A percentile compares a stretch with the other conserved stretches of the same genome.
Evolutionary conservation across 129 eudicot species (phyloP).

Genomic region (Heracleum sosnowskyi): DNA sequence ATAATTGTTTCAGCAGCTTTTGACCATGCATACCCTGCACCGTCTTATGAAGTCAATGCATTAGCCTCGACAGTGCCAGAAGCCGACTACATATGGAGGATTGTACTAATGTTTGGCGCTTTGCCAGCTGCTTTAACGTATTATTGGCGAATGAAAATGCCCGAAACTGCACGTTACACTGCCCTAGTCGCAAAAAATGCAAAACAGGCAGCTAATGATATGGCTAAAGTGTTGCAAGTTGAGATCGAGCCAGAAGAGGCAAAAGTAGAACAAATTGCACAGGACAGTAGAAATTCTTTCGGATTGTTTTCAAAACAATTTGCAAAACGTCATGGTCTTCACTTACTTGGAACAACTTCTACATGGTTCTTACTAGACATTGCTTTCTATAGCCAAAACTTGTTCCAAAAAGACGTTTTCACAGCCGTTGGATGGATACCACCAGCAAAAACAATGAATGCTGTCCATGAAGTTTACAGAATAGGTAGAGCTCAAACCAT

Average conservation of each 20-base stretch:
- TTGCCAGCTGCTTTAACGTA: constrained; percentile 40
- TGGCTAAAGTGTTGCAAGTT: constrained; percentile 40
- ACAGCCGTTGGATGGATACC: constrained; percentile 43
- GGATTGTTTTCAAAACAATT: constrained; percentile 37
- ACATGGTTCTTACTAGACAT: constrained; percentile 50
- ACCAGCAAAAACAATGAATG: constrained; percentile 21
- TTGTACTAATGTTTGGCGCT: constrained; percentile 52
- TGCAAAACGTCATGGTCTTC: constrained; percentile 32
- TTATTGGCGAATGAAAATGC: constrained; percentile 54
- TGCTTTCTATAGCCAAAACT: constrained; percentile 42
- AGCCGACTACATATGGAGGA: constrained; percentile 44
- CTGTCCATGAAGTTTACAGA: constrained; percentile 29
- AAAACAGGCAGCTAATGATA: constrained; percentile 42
- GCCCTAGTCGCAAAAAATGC: constrained; percentile 51
- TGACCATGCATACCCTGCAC: constrained; percentile 20
- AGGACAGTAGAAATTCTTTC: constrained; percentile 17
- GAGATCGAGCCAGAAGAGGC: constrained; percentile 31
- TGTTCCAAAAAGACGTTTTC: constrained; percentile 48
- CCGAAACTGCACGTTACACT: constrained; percentile 55
- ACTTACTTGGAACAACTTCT: constrained; percentile 35
- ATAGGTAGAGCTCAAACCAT: constrained; percentile 34
- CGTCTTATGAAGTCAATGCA: constrained; percentile 14
- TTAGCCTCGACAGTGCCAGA: constrained; percentile 30
- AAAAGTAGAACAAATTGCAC: constrained; percentile 14
- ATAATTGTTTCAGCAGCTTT: constrained; percentile 31